These are phyloP conservation scores for Paramecium caudatum DNA, from an alignment of 73 alveolate species.

Conservation along the genomic window DNA sequence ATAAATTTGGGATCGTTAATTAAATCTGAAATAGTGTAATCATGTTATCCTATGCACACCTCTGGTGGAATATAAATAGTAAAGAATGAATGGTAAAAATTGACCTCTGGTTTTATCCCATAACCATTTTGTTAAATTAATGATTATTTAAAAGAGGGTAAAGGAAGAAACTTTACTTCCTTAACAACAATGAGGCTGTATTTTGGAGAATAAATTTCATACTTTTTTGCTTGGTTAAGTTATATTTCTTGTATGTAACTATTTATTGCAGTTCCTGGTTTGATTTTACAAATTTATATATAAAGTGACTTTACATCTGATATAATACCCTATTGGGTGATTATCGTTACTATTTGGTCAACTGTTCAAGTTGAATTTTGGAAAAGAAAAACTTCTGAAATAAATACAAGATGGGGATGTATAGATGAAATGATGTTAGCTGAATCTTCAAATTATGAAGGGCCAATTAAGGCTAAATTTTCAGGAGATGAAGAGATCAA, in stretches of 20 bases:
- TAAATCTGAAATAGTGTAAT: neutral
- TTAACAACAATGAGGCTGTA: slow-evolving; percentile 62
- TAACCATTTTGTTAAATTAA: slow-evolving; percentile 68
- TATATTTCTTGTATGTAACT: slow-evolving; percentile 46
- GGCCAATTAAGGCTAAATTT: slow-evolving; percentile 43
- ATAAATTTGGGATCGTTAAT: slow-evolving; percentile 57
- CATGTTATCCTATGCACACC: slow-evolving; percentile 74
- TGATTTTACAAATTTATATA: slow-evolving; percentile 47
- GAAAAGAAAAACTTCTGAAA: slow-evolving; percentile 78
- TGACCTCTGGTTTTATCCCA: slow-evolving; percentile 50
- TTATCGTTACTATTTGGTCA: slow-evolving; percentile 65
- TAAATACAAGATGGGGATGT: slow-evolving; percentile 77
- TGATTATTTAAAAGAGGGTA: slow-evolving; percentile 73
- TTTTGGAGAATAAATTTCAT: slow-evolving; percentile 75
- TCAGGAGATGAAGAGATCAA: slow-evolving; percentile 71
- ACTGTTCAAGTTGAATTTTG: slow-evolving; percentile 68
- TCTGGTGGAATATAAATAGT: slow-evolving; percentile 71
- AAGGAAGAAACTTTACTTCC: slow-evolving; percentile 63
- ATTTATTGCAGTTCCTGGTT: slow-evolving; percentile 72
- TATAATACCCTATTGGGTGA: slow-evolving; percentile 45
- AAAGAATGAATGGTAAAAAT: slow-evolving; percentile 49
- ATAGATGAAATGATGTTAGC: slow-evolving; percentile 58
- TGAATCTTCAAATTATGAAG: slow-evolving; percentile 26
- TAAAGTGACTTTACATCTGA: neutral
- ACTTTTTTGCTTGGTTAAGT: slow-evolving; percentile 76